phyloP scores from a whole-genome alignment of 257 asterid species.

The Linaria vulgaris region DNA sequence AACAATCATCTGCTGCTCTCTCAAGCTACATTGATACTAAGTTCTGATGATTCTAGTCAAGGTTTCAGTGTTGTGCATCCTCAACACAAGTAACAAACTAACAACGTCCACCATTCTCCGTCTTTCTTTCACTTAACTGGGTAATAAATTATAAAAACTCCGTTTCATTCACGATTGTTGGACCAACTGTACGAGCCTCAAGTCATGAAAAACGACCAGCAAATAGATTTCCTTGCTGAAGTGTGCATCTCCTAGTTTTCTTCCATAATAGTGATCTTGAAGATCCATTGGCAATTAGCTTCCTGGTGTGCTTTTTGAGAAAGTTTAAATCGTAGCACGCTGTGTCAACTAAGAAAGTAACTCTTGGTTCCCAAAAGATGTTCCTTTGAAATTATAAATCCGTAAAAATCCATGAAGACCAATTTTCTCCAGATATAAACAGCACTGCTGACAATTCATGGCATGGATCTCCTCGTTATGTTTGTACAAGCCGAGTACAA shows the following conservation, averaged over 20 bases:
- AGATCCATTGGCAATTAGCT: conserved; percentile 13
- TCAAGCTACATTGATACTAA: not conserved
- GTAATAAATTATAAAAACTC: not conserved
- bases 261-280: conserved; percentile 17
- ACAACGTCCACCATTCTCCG: conserved; percentile 5
- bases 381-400: conserved; percentile 2
- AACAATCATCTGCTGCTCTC: conserved; percentile 1
- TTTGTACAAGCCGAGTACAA: conserved; percentile 2
- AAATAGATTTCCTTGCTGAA: conserved; percentile 11
- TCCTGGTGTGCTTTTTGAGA: not conserved
- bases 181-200: conserved; percentile 3
- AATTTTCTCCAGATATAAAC: conserved; percentile 10
- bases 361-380: conserved; percentile 4
- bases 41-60: not conserved
- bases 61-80: conserved; percentile 5
- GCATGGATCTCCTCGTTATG: conserved; percentile 12
- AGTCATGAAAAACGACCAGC: conserved; percentile 12
- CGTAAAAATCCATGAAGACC: not conserved
- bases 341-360: conserved; percentile 16
- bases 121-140: not conserved
- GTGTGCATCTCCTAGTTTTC: conserved; percentile 19
- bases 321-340: conserved; percentile 11
- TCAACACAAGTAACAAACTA: not conserved
- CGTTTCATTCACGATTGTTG: conserved; percentile 3
- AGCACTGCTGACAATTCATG: conserved; percentile 10